Evolutionary conservation across 179 eudicot genomes (phyloP).

Genomic region (Patellifolia procumbens): DNA sequence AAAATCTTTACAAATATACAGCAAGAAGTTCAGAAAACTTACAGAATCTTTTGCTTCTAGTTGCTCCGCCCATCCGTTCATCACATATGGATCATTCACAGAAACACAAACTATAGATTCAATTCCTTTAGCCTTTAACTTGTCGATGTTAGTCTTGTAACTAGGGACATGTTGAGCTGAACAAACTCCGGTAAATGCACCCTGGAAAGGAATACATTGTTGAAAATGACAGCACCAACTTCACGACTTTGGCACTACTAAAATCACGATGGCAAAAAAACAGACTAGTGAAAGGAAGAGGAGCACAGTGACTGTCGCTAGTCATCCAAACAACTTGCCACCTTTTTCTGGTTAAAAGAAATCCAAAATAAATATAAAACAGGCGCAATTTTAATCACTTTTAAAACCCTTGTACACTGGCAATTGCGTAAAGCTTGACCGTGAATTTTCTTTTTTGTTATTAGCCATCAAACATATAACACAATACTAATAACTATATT

Average conservation of each 20-base stretch:
- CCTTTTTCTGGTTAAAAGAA: background rate
- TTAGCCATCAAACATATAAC: background rate
- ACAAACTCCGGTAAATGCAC: slow-evolving; percentile 96
- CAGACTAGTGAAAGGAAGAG: background rate
- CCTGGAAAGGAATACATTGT: slow-evolving; percentile 40
- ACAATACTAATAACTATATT: background rate
- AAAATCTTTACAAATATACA: background rate
- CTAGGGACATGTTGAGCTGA: slow-evolving; percentile 96
- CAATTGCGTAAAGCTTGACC: background rate
- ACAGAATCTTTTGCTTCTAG: slow-evolving; percentile 85
- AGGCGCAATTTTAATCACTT: too few relatives aligned
- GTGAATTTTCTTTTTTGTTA: background rate
- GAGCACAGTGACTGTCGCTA: background rate
- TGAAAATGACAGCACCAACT: background rate
- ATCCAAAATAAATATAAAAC: background rate
- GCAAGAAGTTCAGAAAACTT: slow-evolving; percentile 32
- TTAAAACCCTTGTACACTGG: background rate
- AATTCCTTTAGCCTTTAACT: slow-evolving; percentile 83
- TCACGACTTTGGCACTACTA: background rate
- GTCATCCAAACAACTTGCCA: background rate
- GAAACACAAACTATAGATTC: slow-evolving; percentile 91
- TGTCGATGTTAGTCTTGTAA: slow-evolving; percentile 79
- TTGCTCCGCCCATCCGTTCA: slow-evolving; percentile 98
- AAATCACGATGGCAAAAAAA: background rate
- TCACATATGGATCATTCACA: slow-evolving; percentile 84